Percentiles rank a stretch among this genome's conserved stretches.
These are phyloP conservation scores for Acacia melanoxylon DNA, from an alignment of 306 rosid genomes.

Conservation along the genomic window DNA sequence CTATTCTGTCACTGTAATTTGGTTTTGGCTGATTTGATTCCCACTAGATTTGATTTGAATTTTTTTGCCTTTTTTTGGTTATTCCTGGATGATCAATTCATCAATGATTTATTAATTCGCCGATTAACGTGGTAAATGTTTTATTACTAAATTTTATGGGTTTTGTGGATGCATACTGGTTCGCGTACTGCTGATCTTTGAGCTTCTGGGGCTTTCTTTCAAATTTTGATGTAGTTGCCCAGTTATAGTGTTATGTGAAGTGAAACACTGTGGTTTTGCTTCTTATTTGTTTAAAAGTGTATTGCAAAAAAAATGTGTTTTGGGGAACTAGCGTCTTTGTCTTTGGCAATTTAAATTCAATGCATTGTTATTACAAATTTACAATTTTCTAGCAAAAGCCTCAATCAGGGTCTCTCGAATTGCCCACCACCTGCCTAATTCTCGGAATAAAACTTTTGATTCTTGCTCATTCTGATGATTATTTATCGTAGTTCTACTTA, in stretches of 20 bases:
- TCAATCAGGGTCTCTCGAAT: not conserved
- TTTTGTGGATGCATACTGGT: not conserved
- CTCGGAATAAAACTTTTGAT: not conserved
- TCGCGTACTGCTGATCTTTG: slow-evolving; percentile 27
- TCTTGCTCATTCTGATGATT: slow-evolving; percentile 1
- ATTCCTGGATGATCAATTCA: slow-evolving; percentile 5
- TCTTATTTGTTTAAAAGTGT: not conserved
- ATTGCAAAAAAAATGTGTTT: slow-evolving; percentile 12
- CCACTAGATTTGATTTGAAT: slow-evolving; percentile 17
- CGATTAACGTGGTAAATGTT: not conserved
- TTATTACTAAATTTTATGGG: not conserved
- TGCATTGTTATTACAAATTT: not conserved
- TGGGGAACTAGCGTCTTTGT: not conserved
- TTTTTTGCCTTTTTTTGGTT: not conserved
- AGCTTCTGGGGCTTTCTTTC: not conserved
- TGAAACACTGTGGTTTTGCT: not conserved
- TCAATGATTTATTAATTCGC: not conserved
- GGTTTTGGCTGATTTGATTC: not conserved
- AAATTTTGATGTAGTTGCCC: slow-evolving; percentile 1
- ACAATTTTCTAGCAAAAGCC: not conserved
- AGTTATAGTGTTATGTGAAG: not conserved
- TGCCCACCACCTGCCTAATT: not conserved
- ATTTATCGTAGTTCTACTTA: not conserved
- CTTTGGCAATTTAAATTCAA: not conserved
- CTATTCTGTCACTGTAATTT: slow-evolving; percentile 21